Conservation (phyloP, 345 rosid species). For the Geranium rotundifolium region DNA sequence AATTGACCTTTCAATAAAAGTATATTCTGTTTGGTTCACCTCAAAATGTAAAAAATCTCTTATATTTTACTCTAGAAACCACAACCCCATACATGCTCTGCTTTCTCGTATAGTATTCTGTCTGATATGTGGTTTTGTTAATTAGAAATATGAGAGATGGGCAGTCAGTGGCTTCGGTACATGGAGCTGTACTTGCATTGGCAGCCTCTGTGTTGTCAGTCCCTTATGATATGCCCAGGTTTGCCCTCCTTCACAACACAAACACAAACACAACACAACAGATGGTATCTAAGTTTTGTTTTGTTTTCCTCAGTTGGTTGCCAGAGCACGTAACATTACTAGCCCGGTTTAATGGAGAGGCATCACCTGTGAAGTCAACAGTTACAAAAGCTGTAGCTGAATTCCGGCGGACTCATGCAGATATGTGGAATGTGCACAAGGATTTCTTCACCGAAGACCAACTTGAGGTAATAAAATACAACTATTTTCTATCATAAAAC, state of each 20-base stretch:
- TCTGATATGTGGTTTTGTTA: constrained; percentile 8
- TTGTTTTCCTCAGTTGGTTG: constrained; percentile 52
- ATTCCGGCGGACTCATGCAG: constrained; percentile 91
- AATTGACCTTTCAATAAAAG: no score
- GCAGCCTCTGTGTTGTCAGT: constrained; percentile 91
- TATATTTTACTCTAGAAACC: no score
- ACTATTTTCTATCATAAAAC: neutral
- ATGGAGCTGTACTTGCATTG: constrained; percentile 94
- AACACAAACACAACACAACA: neutral
- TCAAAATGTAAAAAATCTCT: no score
- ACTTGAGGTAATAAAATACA: constrained; percentile 58
- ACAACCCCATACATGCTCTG: no score
- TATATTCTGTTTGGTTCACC: no score
- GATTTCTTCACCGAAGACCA: constrained; percentile 84
- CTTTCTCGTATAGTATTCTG: neutral
- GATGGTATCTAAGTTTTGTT: no score
- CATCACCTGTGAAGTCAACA: constrained; percentile 75
- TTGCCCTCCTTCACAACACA: constrained; percentile 6
- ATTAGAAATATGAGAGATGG: constrained; percentile 39
- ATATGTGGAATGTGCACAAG: constrained; percentile 91
- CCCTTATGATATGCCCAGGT: constrained; percentile 99
- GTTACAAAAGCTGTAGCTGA: constrained; percentile 99
- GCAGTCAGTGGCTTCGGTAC: constrained; percentile 50
- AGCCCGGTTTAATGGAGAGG: constrained; percentile 76
- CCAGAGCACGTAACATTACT: constrained; percentile 84